These are phyloP conservation scores for Penicillium cataractarum DNA, from an alignment of 495 filamentous ascomycete genomes.

Conservation along the genomic window DNA sequence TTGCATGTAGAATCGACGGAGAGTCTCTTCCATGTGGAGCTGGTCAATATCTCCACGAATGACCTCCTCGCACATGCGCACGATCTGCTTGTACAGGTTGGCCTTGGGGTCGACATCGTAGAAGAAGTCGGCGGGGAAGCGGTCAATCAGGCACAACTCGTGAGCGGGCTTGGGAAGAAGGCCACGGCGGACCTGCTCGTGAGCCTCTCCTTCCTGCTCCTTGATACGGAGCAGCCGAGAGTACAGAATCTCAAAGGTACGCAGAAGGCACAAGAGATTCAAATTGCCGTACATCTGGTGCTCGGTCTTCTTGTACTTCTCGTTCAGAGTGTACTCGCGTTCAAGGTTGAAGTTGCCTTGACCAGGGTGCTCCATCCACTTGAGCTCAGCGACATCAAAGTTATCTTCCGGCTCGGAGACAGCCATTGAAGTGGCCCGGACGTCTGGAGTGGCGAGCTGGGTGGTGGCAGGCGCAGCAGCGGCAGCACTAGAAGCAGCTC, in stretches of 20 bases:
- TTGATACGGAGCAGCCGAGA: constrained; percentile 82
- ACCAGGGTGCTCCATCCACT: constrained; percentile 64
- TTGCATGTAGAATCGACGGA: constrained; percentile 86
- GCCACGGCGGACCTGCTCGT: constrained; percentile 69
- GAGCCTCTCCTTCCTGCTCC: constrained; percentile 69
- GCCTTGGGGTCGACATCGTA: constrained; percentile 61
- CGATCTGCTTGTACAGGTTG: constrained; percentile 70
- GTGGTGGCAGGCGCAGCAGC: constrained; percentile 6
- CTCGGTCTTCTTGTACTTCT: constrained; percentile 73
- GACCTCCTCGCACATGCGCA: constrained; percentile 69
- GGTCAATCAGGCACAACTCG: constrained; percentile 75
- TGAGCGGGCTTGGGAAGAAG: constrained; percentile 72
- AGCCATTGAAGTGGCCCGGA: constrained; percentile 56
- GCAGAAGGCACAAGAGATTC: constrained; percentile 90
- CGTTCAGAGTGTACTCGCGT: constrained; percentile 73
- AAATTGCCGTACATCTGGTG: constrained; percentile 91
- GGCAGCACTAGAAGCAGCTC: constrained; percentile 34
- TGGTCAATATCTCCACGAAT: constrained; percentile 77
- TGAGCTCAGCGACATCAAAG: constrained; percentile 49
- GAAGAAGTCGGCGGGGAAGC: constrained; percentile 81
- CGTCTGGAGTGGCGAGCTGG: constrained; percentile 63
- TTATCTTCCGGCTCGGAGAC: constrained; percentile 52
- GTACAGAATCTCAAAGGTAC: constrained; percentile 86
- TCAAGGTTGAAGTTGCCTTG: constrained; percentile 55
- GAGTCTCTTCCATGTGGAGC: constrained; percentile 78